Base-by-base conservation (phyloP, 2,329 filamentous ascomycete genomes). In the Pseudogymnoascus sp. region DNA sequence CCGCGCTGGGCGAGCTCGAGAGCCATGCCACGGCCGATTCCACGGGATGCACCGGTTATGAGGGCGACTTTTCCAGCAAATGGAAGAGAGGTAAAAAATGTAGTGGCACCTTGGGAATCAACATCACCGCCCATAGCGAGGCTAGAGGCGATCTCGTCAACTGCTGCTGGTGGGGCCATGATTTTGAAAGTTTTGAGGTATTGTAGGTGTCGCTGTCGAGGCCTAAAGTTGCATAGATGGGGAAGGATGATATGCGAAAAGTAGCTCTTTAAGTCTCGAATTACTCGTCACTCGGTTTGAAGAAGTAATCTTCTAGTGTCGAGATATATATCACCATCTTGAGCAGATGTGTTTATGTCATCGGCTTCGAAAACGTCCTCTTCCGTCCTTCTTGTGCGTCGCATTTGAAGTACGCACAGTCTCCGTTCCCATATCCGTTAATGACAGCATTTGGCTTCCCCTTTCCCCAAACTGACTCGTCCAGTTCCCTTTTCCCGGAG, bases 1-100 rank as follows among this genome's bases (percentile, higher is more conserved):
- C 86, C 86, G 66, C 85, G 84, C 71, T 81, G 80, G 72, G 82
- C 86, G 42, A 89, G 84, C 75, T 88, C 85, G 62, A 88, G 78
- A 66, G 86, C 86, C 62, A 87, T 87, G 62, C 85, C 85, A 61
- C 79, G 77, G 40, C 86, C 86, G 69, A 89, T 89, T 63, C 87
- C 87, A 37, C 85, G 84, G 61, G 85, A 84, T 59, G 82, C 77
- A 42, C 83, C 86, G 14, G 86, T 89, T 73, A 89, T 79, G 66
- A 89, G 79, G 63, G 85, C 80, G 23, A 82, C 78, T 72, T 82
- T 82, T 68, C 78, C 79, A 40, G 76, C 74, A 56, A 82, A 74
- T 75, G 76, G 78, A 50, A 62, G 42, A 14, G 38, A 35, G 31
- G 56, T 5, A 38, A 35, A 35, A 35, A 11, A 35, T 35, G 56